These are phyloP conservation scores for Pezicula rhizophila DNA, from an alignment of 2,329 filamentous ascomycete genomes.

Conservation along the genomic window DNA sequence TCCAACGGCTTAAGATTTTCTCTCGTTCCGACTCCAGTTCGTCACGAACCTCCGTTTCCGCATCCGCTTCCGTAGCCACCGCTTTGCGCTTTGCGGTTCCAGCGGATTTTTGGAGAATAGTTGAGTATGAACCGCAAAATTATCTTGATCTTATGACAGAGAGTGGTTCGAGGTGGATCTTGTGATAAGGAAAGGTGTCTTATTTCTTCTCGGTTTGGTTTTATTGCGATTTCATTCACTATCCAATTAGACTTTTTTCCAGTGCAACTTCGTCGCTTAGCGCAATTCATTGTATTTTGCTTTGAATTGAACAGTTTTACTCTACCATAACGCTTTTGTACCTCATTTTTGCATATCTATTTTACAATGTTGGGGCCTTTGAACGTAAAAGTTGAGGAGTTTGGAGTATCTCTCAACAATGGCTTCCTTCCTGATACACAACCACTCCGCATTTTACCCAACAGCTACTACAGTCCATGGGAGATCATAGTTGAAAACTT, in stretches of 20 bases:
- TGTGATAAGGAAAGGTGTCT: too few species aligned
- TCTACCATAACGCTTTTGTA: background rate
- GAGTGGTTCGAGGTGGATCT: too few species aligned
- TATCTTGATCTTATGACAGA: background rate
- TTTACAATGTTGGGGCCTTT: conserved; percentile 21
- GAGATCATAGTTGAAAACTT: conserved; percentile 65
- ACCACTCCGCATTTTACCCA: conserved; percentile 60
- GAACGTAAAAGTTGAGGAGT: conserved; percentile 19
- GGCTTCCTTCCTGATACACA: conserved; percentile 71
- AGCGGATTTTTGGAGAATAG: background rate
- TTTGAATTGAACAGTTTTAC: too few species aligned
- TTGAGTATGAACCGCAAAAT: background rate
- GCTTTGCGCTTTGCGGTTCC: background rate
- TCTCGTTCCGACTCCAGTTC: background rate
- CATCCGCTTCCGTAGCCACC: conserved; percentile 12
- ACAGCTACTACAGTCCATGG: conserved; percentile 75
- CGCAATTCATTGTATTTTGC: too few species aligned
- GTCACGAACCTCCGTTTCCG: conserved; percentile 4
- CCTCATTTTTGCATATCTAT: background rate
- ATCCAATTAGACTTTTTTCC: too few species aligned
- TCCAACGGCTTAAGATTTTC: conserved; percentile 7
- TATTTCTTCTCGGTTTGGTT: too few species aligned
- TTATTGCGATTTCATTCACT: too few species aligned
- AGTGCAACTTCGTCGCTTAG: too few species aligned
- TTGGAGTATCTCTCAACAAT: conserved; percentile 30